These are phyloP conservation scores for Beverwykella pulmonaria DNA, from an alignment of 495 filamentous ascomycete genomes.

Conservation along the genomic window DNA sequence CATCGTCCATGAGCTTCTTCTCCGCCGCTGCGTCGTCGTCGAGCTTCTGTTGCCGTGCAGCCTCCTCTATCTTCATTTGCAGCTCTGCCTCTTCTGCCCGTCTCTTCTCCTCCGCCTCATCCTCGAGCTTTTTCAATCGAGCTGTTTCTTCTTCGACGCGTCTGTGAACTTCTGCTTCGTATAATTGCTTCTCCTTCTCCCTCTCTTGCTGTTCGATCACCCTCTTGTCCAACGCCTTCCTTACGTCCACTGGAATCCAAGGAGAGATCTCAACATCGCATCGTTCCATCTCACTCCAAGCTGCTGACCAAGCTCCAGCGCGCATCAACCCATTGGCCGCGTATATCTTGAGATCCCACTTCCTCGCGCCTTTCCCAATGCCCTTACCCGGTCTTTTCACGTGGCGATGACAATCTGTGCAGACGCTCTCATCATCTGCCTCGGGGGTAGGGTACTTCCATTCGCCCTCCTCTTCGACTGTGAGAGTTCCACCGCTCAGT, in stretches of 20 bases:
- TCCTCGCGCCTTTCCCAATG: constrained; percentile 46
- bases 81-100: constrained; percentile 14
- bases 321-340: constrained; percentile 93
- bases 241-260: constrained; percentile 60
- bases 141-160: constrained; percentile 16
- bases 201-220: constrained; percentile 51
- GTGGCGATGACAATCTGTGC: constrained; percentile 40
- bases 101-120: constrained; percentile 15
- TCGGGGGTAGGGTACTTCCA: constrained; percentile 25
- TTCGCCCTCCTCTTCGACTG: constrained; percentile 39
- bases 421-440: constrained; percentile 35
- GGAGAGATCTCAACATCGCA: constrained; percentile 91
- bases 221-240: constrained; percentile 44
- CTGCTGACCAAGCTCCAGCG: constrained; percentile 87
- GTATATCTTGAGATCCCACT: constrained; percentile 86
- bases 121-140: constrained; percentile 21
- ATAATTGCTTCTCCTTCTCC: constrained; percentile 17
- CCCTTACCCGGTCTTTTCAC: constrained; percentile 35
- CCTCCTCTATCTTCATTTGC: constrained; percentile 17
- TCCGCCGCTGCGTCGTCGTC: constrained; percentile 28
- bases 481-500: constrained; percentile 41
- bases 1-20: constrained; percentile 21
- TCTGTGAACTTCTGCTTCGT: constrained; percentile 31
- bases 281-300: constrained; percentile 96
- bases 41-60: constrained; percentile 6